Conservation (phyloP, 768 basidiomycete species). For the Termitomyces sp. region DNA sequence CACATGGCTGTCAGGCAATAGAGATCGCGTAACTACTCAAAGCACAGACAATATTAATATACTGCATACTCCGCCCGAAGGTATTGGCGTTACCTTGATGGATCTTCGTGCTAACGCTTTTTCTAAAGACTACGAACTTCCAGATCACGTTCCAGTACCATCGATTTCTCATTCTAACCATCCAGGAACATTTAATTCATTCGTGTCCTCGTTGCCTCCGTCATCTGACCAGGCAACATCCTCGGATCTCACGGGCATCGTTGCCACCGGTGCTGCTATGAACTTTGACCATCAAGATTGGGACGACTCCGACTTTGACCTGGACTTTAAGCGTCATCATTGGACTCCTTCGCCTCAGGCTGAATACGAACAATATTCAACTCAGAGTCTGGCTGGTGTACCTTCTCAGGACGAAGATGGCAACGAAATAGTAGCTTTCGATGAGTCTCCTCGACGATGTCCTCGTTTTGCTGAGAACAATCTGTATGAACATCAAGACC, state of each 20-base stretch:
- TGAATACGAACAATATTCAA: not conserved
- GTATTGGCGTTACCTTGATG: not conserved
- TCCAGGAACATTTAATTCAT: not conserved
- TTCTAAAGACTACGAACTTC: not conserved
- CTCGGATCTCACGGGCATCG: not conserved
- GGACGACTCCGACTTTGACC: not conserved
- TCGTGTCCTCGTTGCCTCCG: constrained; percentile 10
- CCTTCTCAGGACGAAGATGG: not conserved
- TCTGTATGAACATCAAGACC: constrained; percentile 40
- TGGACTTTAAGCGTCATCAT: not conserved
- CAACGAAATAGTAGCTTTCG: not conserved
- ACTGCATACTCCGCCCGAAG: not conserved
- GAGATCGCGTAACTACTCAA: not conserved
- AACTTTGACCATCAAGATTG: not conserved
- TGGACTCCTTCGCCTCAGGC: not conserved
- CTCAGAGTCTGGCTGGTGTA: not conserved
- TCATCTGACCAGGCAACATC: constrained; percentile 13
- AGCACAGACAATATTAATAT: not conserved
- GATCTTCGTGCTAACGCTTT: not conserved
- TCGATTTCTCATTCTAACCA: not conserved
- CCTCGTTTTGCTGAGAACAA: constrained; percentile 12
- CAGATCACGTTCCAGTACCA: not conserved
- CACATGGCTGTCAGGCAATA: not conserved
- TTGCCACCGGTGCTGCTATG: not conserved
- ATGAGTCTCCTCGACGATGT: constrained; percentile 1